These are phyloP conservation scores for Vanrija pseudolonga DNA, from an alignment of 1,284 basidiomycete genomes.

Conservation along the genomic window DNA sequence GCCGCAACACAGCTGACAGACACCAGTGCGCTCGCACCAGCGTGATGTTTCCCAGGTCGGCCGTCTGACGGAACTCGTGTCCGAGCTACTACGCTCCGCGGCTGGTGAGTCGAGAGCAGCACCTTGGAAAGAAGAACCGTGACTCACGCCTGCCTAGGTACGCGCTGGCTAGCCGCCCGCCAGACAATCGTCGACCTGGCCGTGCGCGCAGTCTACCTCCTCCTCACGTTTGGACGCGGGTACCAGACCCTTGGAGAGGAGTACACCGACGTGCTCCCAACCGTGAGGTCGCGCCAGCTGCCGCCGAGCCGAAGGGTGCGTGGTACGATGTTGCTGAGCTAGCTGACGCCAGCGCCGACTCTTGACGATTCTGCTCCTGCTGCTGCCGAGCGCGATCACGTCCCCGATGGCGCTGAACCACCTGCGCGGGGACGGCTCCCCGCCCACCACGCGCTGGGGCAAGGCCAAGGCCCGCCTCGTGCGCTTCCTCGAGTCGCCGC, in stretches of 20 bases:
- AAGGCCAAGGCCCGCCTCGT: slow-evolving; percentile 16
- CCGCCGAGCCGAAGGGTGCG: slow-evolving; percentile 26
- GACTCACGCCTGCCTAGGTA: slow-evolving; percentile 57
- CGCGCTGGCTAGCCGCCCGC: slow-evolving; percentile 74
- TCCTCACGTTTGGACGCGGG: slow-evolving; percentile 73
- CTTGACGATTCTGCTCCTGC: slow-evolving; percentile 60
- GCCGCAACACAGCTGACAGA: slow-evolving; percentile 78
- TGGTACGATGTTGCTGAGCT: neutral
- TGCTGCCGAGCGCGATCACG: slow-evolving; percentile 59
- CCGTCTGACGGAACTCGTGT: slow-evolving; percentile 69
- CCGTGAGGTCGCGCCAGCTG: slow-evolving; percentile 48
- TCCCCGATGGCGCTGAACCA: slow-evolving; percentile 47
- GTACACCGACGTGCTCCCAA: slow-evolving; percentile 81
- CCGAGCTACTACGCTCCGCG: slow-evolving; percentile 69
- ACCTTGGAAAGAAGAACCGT: too few relatives aligned
- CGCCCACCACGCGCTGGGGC: neutral
- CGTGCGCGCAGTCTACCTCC: slow-evolving; percentile 69
- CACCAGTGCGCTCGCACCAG: slow-evolving; percentile 77
- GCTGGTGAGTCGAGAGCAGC: slow-evolving; percentile 72
- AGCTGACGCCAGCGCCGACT: slow-evolving; percentile 48
- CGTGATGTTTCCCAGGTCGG: slow-evolving; percentile 74
- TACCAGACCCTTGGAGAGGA: slow-evolving; percentile 83
- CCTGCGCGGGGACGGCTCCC: slow-evolving; percentile 34
- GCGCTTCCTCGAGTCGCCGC: slow-evolving; percentile 31
- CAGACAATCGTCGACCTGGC: slow-evolving; percentile 72